Base-by-base conservation (phyloP, 257 asterid genomes). In the Solanum rostratum region DNA sequence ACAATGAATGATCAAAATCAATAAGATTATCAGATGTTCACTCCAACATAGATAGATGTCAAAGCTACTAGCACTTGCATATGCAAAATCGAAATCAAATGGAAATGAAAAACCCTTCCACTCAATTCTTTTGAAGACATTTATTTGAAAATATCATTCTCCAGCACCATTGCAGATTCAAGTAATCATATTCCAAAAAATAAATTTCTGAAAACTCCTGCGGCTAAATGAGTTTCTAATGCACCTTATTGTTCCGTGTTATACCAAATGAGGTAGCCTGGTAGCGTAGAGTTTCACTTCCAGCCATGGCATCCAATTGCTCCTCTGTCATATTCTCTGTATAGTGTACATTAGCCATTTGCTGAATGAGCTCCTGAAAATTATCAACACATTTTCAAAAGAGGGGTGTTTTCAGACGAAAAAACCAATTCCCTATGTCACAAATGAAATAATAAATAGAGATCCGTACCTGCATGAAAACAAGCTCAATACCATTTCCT, bases 281-380 rank as follows among this genome's bases (percentile, higher is more conserved):
- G 90, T 95, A 97, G 20, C 99, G 99, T 65, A 97, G 98, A 13
- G 97, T 94, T 45, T 97, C 99, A 89, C 99, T 94, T 90, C 98
- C 99, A 79, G 98, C 94, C 99, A 97, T 95, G 80, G 99, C 96
- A 91, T 97, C 99, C 87, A 97, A 90, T 82, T 97, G 98, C 74
- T 97, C 99, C 92, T 97, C 99, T 0, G 99, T 97, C 98, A 97
- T 95, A 91, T 97, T 97, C 90, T 97, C 99, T 10, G 98, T 97
- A 86, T 97, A 97, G 79, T 95, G 99, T 49, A 97, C 98, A 87
- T 97, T 97, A 27, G 99, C 99, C 99, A 97, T 97, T 91, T 97
- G 99, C 87, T 97, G 98, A 85, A 95, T 88, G 78, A 97, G 95
- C 86, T 97, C 99, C 99, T 97, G 88, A n/a, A 90, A 59, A 86